Evolutionary conservation across 257 asterid genomes (phyloP).

Genomic region (Przewalskia tangutica): DNA sequence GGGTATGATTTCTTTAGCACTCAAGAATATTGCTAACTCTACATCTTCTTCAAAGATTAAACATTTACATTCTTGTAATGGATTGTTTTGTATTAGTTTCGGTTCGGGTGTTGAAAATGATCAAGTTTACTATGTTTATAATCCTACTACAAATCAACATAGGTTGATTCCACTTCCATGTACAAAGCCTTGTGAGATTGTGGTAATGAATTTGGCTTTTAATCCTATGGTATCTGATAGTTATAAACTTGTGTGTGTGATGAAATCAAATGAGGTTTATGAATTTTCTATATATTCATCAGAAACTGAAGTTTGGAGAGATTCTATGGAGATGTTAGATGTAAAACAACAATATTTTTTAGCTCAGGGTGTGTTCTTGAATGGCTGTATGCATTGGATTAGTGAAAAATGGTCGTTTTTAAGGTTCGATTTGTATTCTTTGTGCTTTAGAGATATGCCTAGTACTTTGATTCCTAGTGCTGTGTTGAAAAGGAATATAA

Average conservation of each 20-base stretch:
- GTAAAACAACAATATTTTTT: neutral
- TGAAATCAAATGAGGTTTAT: neutral
- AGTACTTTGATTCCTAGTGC: neutral
- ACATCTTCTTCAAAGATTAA: neutral
- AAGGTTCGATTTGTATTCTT: constrained; percentile 4
- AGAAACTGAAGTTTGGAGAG: constrained; percentile 1
- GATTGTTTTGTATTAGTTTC: neutral
- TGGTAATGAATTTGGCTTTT: constrained; percentile 5
- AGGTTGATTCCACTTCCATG: neutral
- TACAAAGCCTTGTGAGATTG: neutral
- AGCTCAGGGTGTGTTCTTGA: neutral
- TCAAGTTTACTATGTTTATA: constrained; percentile 4
- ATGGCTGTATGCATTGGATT: constrained; percentile 15
- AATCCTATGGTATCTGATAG: constrained; percentile 7
- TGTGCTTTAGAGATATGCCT: neutral
- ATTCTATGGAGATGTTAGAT: neutral
- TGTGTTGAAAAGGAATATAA: neutral
- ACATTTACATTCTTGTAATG: constrained; percentile 1
- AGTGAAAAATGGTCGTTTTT: neutral
- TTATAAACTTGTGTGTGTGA: constrained; percentile 1
- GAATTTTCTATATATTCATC: constrained; percentile 4
- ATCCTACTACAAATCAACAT: constrained; percentile 9
- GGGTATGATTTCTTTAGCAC: neutral
- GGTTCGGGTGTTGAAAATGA: neutral
- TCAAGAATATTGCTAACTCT: neutral